A percentile compares a stretch with the other conserved stretches of the same genome.
Conservation (phyloP, 2,329 filamentous ascomycete species). For the Aureobasidium sp. region DNA sequence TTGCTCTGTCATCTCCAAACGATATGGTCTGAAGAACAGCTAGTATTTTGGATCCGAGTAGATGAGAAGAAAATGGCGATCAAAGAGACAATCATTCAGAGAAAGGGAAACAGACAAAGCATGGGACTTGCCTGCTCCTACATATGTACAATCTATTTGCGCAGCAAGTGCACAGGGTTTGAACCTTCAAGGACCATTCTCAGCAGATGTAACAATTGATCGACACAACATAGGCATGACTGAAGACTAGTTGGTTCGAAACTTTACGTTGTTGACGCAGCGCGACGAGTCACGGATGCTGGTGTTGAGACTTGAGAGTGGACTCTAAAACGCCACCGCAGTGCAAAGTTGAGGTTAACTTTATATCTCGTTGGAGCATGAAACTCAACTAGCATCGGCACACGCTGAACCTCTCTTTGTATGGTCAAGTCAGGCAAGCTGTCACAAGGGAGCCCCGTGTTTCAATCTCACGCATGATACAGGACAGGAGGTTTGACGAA, state of each 20-base stretch:
- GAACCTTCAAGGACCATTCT: neutral
- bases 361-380: neutral
- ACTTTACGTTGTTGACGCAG: neutral
- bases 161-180: neutral
- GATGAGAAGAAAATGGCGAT: neutral
- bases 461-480: neutral
- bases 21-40: neutral
- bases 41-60: neutral
- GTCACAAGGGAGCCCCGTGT: neutral
- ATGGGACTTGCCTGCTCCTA: neutral
- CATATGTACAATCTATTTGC: neutral
- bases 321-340: neutral
- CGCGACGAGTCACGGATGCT: neutral
- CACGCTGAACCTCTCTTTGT: neutral
- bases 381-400: conserved; percentile 2
- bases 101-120: neutral
- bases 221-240: neutral
- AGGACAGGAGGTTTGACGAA: neutral
- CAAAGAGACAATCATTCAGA: neutral
- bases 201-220: neutral
- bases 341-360: neutral
- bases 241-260: neutral
- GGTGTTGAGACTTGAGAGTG: neutral
- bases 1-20: neutral
- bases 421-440: neutral